A percentile compares a stretch with the other conserved stretches of the same genome.
phyloP scores from a whole-genome alignment of 306 rosid species.

The Pyrus betulifolia region DNA sequence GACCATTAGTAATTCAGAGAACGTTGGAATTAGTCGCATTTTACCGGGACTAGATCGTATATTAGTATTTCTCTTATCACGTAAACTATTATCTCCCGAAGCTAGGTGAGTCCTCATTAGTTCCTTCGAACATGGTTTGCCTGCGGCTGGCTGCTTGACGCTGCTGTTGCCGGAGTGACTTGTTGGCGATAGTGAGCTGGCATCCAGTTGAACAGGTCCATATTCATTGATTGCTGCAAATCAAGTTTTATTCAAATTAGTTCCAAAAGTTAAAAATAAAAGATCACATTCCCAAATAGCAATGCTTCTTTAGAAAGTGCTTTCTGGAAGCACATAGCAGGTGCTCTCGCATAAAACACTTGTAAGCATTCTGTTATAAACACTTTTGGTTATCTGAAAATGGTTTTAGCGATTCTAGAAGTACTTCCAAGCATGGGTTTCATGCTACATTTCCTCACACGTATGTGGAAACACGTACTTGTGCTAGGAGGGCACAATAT shows the following conservation, averaged over 20 bases:
- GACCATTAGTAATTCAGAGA: background rate
- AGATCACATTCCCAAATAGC: background rate
- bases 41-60: background rate
- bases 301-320: background rate
- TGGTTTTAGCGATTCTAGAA: background rate
- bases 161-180: conserved; percentile 21
- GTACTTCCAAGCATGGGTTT: background rate
- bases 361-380: background rate
- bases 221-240: conserved; percentile 37
- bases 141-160: conserved; percentile 13
- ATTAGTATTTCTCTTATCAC: background rate
- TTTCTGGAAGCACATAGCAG: background rate
- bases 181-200: conserved; percentile 36
- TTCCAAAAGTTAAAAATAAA: background rate
- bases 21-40: background rate
- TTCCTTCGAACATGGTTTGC: conserved; percentile 15
- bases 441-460: background rate
- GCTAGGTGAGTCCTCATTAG: conserved; percentile 1
- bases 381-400: background rate
- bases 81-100: background rate
- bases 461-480: conserved; percentile 25
- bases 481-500: conserved; percentile 24
- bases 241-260: background rate
- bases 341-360: background rate
- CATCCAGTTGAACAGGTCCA: conserved; percentile 49